Conservation (phyloP, 2,329 filamentous ascomycete genomes). For the Fusarium vanettenii region DNA sequence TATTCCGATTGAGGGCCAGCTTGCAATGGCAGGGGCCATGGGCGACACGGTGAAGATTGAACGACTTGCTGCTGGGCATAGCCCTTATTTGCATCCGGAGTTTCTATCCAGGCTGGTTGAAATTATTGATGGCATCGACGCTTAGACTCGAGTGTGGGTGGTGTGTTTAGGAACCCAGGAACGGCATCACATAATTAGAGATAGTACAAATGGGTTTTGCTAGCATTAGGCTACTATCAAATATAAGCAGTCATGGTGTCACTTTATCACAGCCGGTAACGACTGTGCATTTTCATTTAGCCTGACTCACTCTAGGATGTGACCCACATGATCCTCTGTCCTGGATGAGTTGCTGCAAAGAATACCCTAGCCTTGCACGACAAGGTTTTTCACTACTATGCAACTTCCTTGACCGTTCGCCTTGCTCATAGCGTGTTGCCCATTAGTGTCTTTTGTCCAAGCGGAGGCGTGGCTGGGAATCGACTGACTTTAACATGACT, state of each 20-base stretch:
- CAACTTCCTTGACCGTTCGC: neutral
- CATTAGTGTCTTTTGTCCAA: neutral
- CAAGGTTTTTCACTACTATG: neutral
- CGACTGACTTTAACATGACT: neutral
- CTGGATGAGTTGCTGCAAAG: neutral
- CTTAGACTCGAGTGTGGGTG: neutral
- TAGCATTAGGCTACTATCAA: neutral
- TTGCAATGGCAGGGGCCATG: slow-evolving; percentile 32
- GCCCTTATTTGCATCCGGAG: neutral
- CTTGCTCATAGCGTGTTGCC: neutral
- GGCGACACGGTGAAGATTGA: neutral
- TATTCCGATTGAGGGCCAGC: slow-evolving; percentile 34
- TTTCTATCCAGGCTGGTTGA: neutral
- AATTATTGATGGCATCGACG: neutral
- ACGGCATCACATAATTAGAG: neutral
- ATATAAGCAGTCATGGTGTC: neutral
- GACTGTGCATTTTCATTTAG: neutral
- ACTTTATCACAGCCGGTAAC: neutral
- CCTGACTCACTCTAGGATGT: neutral
- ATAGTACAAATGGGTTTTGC: neutral
- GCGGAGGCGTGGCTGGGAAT: too few relatives aligned
- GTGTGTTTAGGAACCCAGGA: neutral
- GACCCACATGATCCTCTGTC: too few relatives aligned
- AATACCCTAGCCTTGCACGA: neutral
- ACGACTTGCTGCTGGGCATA: neutral